Base-by-base conservation (phyloP, 1,139 yeast species). In the Kodamaea derodonti region DNA sequence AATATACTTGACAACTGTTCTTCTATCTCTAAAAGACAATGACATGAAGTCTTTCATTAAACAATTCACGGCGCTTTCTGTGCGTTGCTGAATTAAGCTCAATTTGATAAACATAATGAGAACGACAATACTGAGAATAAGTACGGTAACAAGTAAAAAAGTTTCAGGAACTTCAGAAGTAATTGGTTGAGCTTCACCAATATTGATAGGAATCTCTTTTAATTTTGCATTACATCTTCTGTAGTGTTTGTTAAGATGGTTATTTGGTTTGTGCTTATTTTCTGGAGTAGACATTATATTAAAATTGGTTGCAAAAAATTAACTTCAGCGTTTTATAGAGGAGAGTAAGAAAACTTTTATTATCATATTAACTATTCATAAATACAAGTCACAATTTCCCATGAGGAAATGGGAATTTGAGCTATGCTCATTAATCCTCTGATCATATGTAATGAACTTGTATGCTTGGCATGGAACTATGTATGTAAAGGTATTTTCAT, bases 1-100 rank as follows among this genome's bases (percentile, higher is more conserved):
- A 6, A 33, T 12, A 24, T 35, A 31, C 26, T 20, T 17, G 4
- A 29, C 23, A 12, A 38, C 38, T 3, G 29, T 9, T 14, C 20
- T 23, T 14, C 41, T 31, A 14, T 40, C 33, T 11, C 24, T 12
- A 4, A 15, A 15, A 3, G 39, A 22, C 32, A 40, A 30, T 23
- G 20, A 22, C 27, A 18, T 16, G 24, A 32, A 40, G 17, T 40
- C 41, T 10, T 38, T 29, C 4, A 34, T 34, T 29, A 40, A 35
- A 29, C 43, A 38, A 15, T 22, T 10, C 10, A 32, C 31, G 8
- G 32, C 20, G n/a, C 22, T 20, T 8, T 31, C 30, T 4, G 24
- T 11, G 20, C 15, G 23, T 4, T 14, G 17, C 8, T 13, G 18
- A 8, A n/a, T 13, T 14, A 10, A 26, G 16, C 9, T 7, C 23